Conservation (phyloP, 2,329 filamentous ascomycete genomes). For the Fusarium sp. region DNA sequence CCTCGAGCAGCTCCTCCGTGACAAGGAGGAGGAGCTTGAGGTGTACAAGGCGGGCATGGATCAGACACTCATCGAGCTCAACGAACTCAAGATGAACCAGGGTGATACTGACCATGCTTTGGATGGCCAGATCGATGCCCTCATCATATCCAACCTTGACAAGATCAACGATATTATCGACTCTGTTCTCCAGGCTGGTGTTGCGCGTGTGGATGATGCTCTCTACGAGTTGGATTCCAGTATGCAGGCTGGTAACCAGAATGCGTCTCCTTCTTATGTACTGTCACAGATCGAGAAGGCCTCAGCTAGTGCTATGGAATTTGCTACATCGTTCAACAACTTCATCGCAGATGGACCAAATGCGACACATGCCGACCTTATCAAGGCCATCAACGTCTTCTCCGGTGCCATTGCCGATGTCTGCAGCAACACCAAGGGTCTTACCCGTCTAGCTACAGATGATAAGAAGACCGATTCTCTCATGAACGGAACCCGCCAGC, state of each 20-base stretch:
- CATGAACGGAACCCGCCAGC: constrained; percentile 81
- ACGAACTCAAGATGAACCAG: constrained; percentile 81
- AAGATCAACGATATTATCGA: constrained; percentile 99
- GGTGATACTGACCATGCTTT: constrained; percentile 81
- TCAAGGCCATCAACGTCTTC: constrained; percentile 91
- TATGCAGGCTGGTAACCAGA: constrained; percentile 99
- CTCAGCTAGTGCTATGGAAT: constrained; percentile 92
- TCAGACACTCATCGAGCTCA: constrained; percentile 90
- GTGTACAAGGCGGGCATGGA: constrained; percentile 99
- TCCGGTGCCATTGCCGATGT: constrained; percentile 92
- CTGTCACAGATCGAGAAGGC: constrained; percentile 98
- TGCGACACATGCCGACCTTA: constrained; percentile 87
- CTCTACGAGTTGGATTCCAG: constrained; percentile 96
- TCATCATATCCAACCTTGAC: constrained; percentile 84
- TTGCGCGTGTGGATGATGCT: constrained; percentile 93
- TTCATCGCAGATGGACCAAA: constrained; percentile 97
- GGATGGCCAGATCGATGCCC: constrained; percentile 89
- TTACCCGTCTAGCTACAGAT: constrained; percentile 90
- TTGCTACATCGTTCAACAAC: constrained; percentile 97
- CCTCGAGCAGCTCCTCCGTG: constrained; percentile 83
- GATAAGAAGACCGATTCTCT: constrained; percentile 93
- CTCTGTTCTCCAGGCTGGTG: constrained; percentile 91
- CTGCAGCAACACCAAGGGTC: constrained; percentile 94
- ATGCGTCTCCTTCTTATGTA: constrained; percentile 92
- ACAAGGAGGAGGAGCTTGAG: constrained; percentile 97